Evolutionary conservation across 768 basidiomycete species (phyloP).

Genomic region (Paxillus involutus): DNA sequence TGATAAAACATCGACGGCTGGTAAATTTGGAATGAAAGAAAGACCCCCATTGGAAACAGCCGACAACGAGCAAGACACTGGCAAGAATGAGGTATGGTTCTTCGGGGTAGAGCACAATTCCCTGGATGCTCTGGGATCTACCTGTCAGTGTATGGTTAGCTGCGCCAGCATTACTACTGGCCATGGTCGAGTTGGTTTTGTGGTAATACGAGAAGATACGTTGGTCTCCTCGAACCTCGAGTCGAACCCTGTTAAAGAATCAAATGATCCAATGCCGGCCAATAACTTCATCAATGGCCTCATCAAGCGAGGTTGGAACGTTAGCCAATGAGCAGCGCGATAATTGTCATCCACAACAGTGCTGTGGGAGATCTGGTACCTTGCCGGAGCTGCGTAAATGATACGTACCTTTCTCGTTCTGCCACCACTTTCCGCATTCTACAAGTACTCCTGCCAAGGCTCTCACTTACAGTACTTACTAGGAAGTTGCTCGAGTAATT

Average conservation of each 20-base stretch:
- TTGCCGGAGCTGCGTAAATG: too few relatives aligned
- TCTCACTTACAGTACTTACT: too few relatives aligned
- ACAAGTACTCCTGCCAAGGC: too few relatives aligned
- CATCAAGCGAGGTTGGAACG: not conserved
- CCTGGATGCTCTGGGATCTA: not conserved
- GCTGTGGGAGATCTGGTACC: too few relatives aligned
- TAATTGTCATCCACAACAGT: constrained; percentile 29
- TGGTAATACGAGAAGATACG: too few relatives aligned
- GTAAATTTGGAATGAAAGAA: constrained; percentile 12
- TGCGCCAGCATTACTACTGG: not conserved
- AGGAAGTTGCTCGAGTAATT: too few relatives aligned
- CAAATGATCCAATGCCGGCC: too few relatives aligned
- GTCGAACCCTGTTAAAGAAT: too few relatives aligned
- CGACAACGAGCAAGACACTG: constrained; percentile 12
- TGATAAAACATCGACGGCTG: constrained; percentile 3
- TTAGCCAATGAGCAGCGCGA: constrained; percentile 34
- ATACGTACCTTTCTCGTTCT: too few relatives aligned
- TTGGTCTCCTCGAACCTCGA: too few relatives aligned
- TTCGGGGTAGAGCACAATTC: constrained; percentile 16
- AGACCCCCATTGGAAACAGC: constrained; percentile 18
- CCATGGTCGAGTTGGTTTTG: constrained; percentile 2
- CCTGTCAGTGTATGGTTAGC: not conserved
- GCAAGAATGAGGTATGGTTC: constrained; percentile 12
- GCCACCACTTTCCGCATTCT: too few relatives aligned
- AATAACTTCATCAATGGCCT: constrained; percentile 29